Percentiles rank a stretch among this genome's conserved stretches.
phyloP scores from a whole-genome alignment of 805 yeast species.

The Kodamaea hsintzibuensis region DNA sequence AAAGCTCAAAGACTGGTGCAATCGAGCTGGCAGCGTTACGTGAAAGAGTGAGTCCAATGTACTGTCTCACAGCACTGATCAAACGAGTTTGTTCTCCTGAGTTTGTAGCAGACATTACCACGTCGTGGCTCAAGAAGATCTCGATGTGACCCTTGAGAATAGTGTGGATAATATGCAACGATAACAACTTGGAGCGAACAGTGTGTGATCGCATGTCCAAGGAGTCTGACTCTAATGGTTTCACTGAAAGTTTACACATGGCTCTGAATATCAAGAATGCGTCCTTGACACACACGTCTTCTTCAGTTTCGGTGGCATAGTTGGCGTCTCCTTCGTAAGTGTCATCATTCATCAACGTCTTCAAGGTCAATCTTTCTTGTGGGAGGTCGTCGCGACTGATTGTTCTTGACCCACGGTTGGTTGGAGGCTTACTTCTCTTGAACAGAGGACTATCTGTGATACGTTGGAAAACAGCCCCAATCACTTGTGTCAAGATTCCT shows the following conservation, averaged over 20 bases:
- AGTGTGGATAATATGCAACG: slow-evolving; percentile 84
- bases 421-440: slow-evolving; percentile 12
- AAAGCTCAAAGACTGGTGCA: slow-evolving; percentile 88
- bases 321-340: slow-evolving; percentile 45
- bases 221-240: slow-evolving; percentile 72
- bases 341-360: slow-evolving; percentile 49
- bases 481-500: slow-evolving; percentile 90
- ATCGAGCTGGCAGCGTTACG: slow-evolving; percentile 91
- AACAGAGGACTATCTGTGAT: slow-evolving; percentile 30
- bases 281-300: slow-evolving; percentile 77
- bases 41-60: slow-evolving; percentile 76
- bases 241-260: slow-evolving; percentile 89
- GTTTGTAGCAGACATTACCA: slow-evolving; percentile 50
- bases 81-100: slow-evolving; percentile 59
- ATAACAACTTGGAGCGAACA: slow-evolving; percentile 85
- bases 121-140: slow-evolving; percentile 63
- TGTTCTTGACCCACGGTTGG: slow-evolving; percentile 6
- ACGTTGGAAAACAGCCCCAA: slow-evolving; percentile 80
- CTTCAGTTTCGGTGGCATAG: slow-evolving; percentile 50
- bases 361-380: slow-evolving; percentile 54
- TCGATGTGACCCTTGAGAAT: slow-evolving; percentile 84
- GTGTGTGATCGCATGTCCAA: slow-evolving; percentile 89
- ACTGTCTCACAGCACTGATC: slow-evolving; percentile 80
- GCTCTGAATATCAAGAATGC: slow-evolving; percentile 92
- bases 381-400: slow-evolving; percentile 14